Base-by-base conservation (phyloP, 768 basidiomycete species). In the Podaxis pistillaris region DNA sequence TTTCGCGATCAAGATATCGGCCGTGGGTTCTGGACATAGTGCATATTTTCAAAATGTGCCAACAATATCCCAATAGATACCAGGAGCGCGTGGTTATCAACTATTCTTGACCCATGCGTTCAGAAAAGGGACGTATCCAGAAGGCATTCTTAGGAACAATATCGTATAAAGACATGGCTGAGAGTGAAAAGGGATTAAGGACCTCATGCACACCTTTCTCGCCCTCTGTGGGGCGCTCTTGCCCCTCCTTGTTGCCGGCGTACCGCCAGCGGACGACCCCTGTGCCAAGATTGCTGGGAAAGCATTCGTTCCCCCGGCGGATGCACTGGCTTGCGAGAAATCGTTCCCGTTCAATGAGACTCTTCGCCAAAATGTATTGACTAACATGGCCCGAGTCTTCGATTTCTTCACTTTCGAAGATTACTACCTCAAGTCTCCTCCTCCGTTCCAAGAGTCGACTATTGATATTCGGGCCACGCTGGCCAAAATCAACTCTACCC, bases 281-380 rank as follows among this genome's bases (percentile, higher is more conserved):
- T 80, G 79, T 63, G 72, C 67, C 9, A 75, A 74, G 58, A 75
- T 80, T 50, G 76, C 74, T 58, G 77, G 77, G n/a, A 70, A 78
- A 64, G 58, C 68, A 0, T 86, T 83, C 63, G 81, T 79, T 7
- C 74, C 72, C 11, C 84, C 87, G 12, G 75, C 80, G 1, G 81
- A 85, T 63, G 85, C 81, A 17, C 74, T 87, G 41, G 83, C 86
- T 0, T 88, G 86, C 68, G 72, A 82, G 68, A 84, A 81, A 70
- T 79, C 82, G 12, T 85, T 84, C 67, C 80, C 83, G 0, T 84
- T 84, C 73, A 83, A 83, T 63, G 82, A 84, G 67, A 83, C 80
- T n/a, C 69, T 85, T 13, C 77, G 81, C 38, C 78, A 83, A 66
- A 85, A 85, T 70, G 81, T 83, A 37, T 70, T 84, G 60, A 76